These are phyloP conservation scores for Fraxinus paxiana DNA, from an alignment of 305 asterid genomes.

Conservation along the genomic window DNA sequence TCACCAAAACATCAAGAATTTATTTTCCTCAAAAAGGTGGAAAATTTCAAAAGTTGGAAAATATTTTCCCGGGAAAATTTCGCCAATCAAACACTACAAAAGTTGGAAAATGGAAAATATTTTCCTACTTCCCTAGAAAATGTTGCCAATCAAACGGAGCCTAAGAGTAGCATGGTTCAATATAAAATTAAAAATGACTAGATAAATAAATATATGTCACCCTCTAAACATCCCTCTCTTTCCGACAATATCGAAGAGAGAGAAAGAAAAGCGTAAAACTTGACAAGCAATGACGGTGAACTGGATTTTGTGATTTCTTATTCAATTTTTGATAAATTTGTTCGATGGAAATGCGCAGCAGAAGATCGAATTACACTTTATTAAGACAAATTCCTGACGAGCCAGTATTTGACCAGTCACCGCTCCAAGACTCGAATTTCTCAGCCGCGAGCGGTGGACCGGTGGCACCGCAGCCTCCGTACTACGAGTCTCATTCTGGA, in stretches of 20 bases:
- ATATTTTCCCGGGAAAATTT: too few relatives aligned
- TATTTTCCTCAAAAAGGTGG: too few relatives aligned
- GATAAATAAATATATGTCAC: not conserved
- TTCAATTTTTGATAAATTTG: constrained; percentile 10
- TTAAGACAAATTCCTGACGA: constrained; percentile 73
- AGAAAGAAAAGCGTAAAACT: not conserved
- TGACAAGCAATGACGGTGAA: constrained; percentile 22
- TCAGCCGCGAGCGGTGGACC: constrained; percentile 38
- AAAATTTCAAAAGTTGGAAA: too few relatives aligned
- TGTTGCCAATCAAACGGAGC: too few relatives aligned
- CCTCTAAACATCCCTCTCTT: constrained; percentile 6
- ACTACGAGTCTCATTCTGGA: constrained; percentile 55
- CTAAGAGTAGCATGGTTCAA: too few relatives aligned
- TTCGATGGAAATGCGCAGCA: constrained; percentile 68
- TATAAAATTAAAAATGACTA: not conserved
- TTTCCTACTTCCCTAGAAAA: too few relatives aligned
- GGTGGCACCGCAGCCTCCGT: constrained; percentile 28
- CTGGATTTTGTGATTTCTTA: constrained; percentile 28
- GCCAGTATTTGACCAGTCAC: constrained; percentile 30
- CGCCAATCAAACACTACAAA: too few relatives aligned
- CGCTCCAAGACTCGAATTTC: constrained; percentile 40
- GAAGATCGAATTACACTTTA: constrained; percentile 69
- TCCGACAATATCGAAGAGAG: constrained; percentile 10
- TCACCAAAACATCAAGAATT: too few relatives aligned
- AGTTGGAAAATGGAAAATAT: too few relatives aligned